A percentile compares a stretch with the other conserved stretches of the same genome.
phyloP scores from a whole-genome alignment of 1,284 basidiomycete species.

The Phlebopus sp. region DNA sequence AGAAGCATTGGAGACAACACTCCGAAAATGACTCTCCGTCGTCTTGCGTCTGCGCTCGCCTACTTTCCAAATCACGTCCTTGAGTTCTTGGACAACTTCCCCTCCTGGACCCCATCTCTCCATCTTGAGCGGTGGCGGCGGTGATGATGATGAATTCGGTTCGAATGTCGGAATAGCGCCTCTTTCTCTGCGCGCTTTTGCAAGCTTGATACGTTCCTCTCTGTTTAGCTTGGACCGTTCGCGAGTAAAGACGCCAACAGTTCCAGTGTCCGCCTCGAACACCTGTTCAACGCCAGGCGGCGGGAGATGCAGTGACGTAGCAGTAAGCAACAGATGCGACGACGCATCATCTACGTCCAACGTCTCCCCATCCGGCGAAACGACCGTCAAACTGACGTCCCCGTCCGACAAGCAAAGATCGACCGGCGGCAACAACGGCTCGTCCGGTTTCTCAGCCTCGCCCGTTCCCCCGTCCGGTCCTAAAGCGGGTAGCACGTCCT shows the following conservation, averaged over 20 bases:
- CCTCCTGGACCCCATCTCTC: constrained; percentile 70
- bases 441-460: constrained; percentile 49
- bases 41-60: constrained; percentile 62
- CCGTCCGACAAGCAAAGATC: not conserved
- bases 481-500: constrained; percentile 46
- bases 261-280: constrained; percentile 62
- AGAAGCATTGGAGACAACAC: constrained; percentile 10
- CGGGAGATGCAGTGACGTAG: constrained; percentile 52
- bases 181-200: constrained; percentile 52
- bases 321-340: constrained; percentile 49
- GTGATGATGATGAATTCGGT: constrained; percentile 6
- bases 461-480: constrained; percentile 50
- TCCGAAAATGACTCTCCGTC: constrained; percentile 26
- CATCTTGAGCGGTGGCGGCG: constrained; percentile 1
- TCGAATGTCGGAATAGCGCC: constrained; percentile 14
- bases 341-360: constrained; percentile 50
- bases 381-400: constrained; percentile 6
- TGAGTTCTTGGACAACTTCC: constrained; percentile 79
- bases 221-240: constrained; percentile 62
- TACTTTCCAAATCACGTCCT: constrained; percentile 82
- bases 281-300: constrained; percentile 71
- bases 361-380: constrained; percentile 12
- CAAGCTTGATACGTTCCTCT: constrained; percentile 67
- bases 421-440: constrained; percentile 17
- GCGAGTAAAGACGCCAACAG: constrained; percentile 40